A percentile compares a stretch with the other conserved stretches of the same genome.
phyloP scores from a whole-genome alignment of 2,329 filamentous ascomycete genomes.

The Aspergillus eucalypticola region DNA sequence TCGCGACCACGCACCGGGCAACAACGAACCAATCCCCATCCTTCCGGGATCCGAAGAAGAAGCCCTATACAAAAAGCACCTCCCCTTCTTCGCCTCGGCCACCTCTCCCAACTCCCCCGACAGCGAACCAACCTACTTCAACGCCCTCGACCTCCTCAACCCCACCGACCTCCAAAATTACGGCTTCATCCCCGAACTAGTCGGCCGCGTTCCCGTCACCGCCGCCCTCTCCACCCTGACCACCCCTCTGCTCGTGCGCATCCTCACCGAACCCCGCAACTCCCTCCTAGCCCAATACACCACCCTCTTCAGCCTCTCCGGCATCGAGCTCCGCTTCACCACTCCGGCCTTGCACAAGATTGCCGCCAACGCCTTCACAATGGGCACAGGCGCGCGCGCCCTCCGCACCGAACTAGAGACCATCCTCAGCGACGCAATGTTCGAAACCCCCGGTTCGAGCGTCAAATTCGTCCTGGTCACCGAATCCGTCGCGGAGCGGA shows the following conservation, averaged over 20 bases:
- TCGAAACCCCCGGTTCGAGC: constrained; percentile 67
- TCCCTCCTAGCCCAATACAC: constrained; percentile 85
- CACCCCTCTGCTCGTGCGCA: constrained; percentile 70
- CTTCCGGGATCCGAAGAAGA: constrained; percentile 67
- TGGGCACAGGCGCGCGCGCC: constrained; percentile 77
- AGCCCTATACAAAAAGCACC: constrained; percentile 58
- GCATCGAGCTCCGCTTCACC: constrained; percentile 78
- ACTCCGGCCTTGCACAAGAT: constrained; percentile 77
- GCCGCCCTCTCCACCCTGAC: constrained; percentile 79
- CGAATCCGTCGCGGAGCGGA: constrained; percentile 65
- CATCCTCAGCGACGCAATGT: constrained; percentile 77
- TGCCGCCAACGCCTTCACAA: constrained; percentile 66
- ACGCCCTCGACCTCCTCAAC: constrained; percentile 69
- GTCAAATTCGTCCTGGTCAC: constrained; percentile 74
- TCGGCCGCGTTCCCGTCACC: constrained; percentile 90
- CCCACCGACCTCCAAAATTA: constrained; percentile 78
- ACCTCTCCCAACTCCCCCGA: constrained; percentile 41
- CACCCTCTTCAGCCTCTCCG: constrained; percentile 79
- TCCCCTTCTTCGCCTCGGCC: constrained; percentile 62
- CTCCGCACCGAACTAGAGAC: constrained; percentile 80
- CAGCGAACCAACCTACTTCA: constrained; percentile 52
- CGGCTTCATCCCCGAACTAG: constrained; percentile 91
- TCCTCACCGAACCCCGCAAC: constrained; percentile 90
- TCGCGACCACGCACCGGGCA: constrained; percentile 23
- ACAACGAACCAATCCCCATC: constrained; percentile 49